A percentile compares a stretch with the other conserved stretches of the same genome.
These are phyloP conservation scores for Capronia coronata DNA, from an alignment of 2,329 filamentous ascomycete species.

Conservation along the genomic window DNA sequence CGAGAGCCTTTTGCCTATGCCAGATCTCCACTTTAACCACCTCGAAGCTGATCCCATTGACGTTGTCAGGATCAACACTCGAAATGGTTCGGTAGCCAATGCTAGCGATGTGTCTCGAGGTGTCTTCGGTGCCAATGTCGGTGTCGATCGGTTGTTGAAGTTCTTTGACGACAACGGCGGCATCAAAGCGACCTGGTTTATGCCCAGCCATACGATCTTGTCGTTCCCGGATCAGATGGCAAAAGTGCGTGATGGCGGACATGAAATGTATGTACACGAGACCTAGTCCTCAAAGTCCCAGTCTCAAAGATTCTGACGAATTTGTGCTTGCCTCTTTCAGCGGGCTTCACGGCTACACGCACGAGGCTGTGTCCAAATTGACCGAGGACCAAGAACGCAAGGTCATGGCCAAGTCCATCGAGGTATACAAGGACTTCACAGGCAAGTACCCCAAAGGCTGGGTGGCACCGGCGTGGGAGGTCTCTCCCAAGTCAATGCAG, in stretches of 20 bases:
- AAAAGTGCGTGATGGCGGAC: slow-evolving; percentile 52
- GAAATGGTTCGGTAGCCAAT: slow-evolving; percentile 29
- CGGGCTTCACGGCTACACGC: slow-evolving; percentile 40
- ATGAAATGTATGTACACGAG: slow-evolving; percentile 45
- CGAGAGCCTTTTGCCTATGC: no score
- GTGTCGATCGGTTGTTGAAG: slow-evolving; percentile 60
- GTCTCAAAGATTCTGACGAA: no score
- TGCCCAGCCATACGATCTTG: slow-evolving; percentile 53
- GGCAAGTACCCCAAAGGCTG: slow-evolving; percentile 40
- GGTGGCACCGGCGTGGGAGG: slow-evolving; percentile 42
- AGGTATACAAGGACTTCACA: slow-evolving; percentile 35
- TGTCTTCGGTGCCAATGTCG: slow-evolving; percentile 61
- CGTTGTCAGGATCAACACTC: slow-evolving; percentile 43
- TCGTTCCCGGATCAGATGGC: slow-evolving; percentile 47
- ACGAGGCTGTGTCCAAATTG: slow-evolving; percentile 35
- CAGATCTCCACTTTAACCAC: no score
- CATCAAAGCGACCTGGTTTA: slow-evolving; percentile 45
- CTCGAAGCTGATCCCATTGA: no score
- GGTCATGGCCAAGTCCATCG: slow-evolving; percentile 36
- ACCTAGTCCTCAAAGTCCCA: slow-evolving; percentile 3
- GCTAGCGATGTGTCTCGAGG: slow-evolving; percentile 65
- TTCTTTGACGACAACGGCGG: slow-evolving; percentile 43
- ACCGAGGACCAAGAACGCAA: slow-evolving; percentile 33
- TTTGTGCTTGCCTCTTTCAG: no score
- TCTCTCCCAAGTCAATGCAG: slow-evolving; percentile 33